Base-by-base conservation (phyloP, 768 basidiomycete genomes). In the Amyloporia xantha region DNA sequence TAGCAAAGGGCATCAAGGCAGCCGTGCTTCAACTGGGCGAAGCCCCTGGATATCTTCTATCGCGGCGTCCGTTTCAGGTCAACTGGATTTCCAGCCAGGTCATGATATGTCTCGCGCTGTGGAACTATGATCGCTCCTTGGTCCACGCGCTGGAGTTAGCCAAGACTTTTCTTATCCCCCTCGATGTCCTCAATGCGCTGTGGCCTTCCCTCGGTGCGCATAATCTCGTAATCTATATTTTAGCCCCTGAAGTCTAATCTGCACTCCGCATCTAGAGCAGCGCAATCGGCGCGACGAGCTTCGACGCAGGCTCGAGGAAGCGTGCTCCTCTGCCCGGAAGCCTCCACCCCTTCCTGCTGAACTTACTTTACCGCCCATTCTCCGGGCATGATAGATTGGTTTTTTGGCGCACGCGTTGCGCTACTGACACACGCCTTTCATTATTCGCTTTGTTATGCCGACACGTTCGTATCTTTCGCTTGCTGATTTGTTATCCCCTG, bases 21-120 rank as follows among this genome's bases (percentile, higher is more conserved):
- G 71, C 81, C 15, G 71, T 85, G 17, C 70, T 74, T 41, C 72
- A 76, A 44, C 63, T 82, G 13, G 69, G 69, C n/a, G 70, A 74
- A 28, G 64, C 68, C 2, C 71, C 77, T 28, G 78, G 74, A 0
- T 71, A 82, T 51, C 66, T 79, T 56, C 68, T 89, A 25, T 77
- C 80, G 17, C 72, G 85, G 23, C 76, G 84, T 0, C 86, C 86
- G 0, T 87, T 78, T 63, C 78, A 83, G 55, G 76, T 80, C 47
- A 73, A 74, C 39, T 89, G 86, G 86, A 55, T 61, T 47, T 48
- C 55, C 30, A 59, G 49, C 43, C 60, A 59, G 50, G 54, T 61
- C 33, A 48, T 55, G 11, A 51, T 57, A 54, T 84, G 84, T 56
- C 66, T 89, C 28, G 67, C 76, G 2, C 60, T 90, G 17, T 89